A percentile compares a stretch with the other conserved stretches of the same genome.
These are phyloP conservation scores for Alternaria burnsii DNA, from an alignment of 2,329 filamentous ascomycete genomes.

Conservation along the genomic window DNA sequence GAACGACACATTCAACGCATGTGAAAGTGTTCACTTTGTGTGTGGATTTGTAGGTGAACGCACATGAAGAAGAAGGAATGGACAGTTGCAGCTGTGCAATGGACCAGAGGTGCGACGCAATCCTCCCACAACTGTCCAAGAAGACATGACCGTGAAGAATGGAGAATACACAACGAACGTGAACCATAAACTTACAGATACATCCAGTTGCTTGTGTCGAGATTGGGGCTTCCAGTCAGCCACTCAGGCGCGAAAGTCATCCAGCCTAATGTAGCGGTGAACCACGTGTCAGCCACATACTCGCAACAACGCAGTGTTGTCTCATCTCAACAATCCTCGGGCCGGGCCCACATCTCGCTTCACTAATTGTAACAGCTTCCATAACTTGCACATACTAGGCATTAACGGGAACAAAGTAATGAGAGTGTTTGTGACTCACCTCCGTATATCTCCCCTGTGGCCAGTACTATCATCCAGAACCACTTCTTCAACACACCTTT, in stretches of 20 bases:
- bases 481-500: slow-evolving; percentile 50
- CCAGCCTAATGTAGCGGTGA: slow-evolving; percentile 56
- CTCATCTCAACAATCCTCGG: slow-evolving; percentile 28
- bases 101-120: not conserved
- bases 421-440: slow-evolving; percentile 46
- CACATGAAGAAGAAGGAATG: not conserved
- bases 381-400: slow-evolving; percentile 13
- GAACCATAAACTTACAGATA: slow-evolving; percentile 57
- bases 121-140: not conserved
- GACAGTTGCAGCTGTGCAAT: not conserved
- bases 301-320: slow-evolving; percentile 28
- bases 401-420: slow-evolving; percentile 6
- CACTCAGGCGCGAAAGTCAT: slow-evolving; percentile 74
- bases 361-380: slow-evolving; percentile 19
- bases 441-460: slow-evolving; percentile 71
- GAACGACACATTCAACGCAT: slow-evolving; percentile 6
- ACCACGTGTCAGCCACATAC: slow-evolving; percentile 50
- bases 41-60: not conserved
- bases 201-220: slow-evolving; percentile 68
- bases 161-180: not conserved
- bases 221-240: slow-evolving; percentile 65
- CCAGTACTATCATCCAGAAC: slow-evolving; percentile 67
- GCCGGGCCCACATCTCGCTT: slow-evolving; percentile 32
- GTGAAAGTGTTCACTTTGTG: not conserved
- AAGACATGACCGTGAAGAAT: not conserved